A percentile compares a stretch with the other conserved stretches of the same genome.
phyloP scores from a whole-genome alignment of 495 filamentous ascomycete genomes.

The Haplographium delicatum region DNA sequence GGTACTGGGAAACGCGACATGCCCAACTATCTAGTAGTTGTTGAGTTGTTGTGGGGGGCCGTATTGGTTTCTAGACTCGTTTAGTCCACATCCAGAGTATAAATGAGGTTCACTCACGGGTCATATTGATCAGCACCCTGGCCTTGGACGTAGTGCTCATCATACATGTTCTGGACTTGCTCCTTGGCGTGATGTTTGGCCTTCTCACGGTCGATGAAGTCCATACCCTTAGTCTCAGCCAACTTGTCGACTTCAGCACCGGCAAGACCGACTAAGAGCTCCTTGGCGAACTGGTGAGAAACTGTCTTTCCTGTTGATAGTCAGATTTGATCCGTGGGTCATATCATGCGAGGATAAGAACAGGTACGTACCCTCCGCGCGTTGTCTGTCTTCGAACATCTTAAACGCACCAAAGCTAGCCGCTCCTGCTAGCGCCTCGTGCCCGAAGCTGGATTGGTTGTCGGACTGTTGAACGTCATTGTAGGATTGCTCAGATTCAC shows the following conservation, averaged over 20 bases:
- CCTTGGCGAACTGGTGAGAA: conserved; percentile 72
- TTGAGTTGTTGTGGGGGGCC: conserved; percentile 1
- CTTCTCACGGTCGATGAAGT: conserved; percentile 60
- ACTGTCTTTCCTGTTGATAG: conserved; percentile 55
- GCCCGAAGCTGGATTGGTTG: conserved; percentile 60
- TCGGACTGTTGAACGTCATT: conserved; percentile 38
- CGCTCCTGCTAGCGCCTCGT: conserved; percentile 70
- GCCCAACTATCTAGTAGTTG: conserved; percentile 11
- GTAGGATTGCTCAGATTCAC: conserved; percentile 44
- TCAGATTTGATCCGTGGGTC: background rate
- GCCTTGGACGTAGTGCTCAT: conserved; percentile 45
- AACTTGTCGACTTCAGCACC: conserved; percentile 75
- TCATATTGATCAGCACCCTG: conserved; percentile 39
- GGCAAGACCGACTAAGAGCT: conserved; percentile 63
- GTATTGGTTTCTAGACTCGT: conserved; percentile 13
- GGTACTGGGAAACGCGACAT: background rate
- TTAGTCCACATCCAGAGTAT: background rate
- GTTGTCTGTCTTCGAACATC: conserved; percentile 71
- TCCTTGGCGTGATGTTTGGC: conserved; percentile 62
- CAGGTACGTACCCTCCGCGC: conserved; percentile 54
- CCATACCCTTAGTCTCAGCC: conserved; percentile 71
- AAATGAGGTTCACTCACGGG: conserved; percentile 34
- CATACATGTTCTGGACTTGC: conserved; percentile 59
- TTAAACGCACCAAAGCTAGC: conserved; percentile 79
- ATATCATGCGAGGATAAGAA: background rate